phyloP scores from a whole-genome alignment of 768 basidiomycete genomes.

The Lentinula detonsa region DNA sequence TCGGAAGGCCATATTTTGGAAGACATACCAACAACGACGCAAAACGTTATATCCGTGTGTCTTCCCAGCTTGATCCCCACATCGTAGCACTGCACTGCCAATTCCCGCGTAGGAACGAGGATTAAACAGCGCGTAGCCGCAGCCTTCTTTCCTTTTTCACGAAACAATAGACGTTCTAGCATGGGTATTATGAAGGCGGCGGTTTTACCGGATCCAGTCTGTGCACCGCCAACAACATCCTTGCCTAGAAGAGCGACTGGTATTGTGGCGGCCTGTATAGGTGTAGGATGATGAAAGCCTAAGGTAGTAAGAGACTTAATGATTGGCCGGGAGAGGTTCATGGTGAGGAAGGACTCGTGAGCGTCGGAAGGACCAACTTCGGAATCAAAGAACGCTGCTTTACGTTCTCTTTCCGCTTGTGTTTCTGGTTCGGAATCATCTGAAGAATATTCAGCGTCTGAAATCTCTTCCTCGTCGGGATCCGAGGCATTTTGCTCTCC shows the following conservation, averaged over 20 bases:
- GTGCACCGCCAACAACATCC: slow-evolving; percentile 92
- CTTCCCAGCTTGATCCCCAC: slow-evolving; percentile 81
- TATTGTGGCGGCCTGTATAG: slow-evolving; percentile 92
- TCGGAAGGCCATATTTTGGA: slow-evolving; percentile 7
- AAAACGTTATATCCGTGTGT: slow-evolving; percentile 87
- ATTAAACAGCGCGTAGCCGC: slow-evolving; percentile 87
- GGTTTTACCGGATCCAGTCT: slow-evolving; percentile 98
- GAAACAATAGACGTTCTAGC: slow-evolving; percentile 85
- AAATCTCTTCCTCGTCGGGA: slow-evolving; percentile 5
- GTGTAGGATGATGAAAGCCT: slow-evolving; percentile 81
- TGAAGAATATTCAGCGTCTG: slow-evolving; percentile 12
- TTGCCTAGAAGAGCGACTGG: slow-evolving; percentile 92
- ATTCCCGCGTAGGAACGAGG: slow-evolving; percentile 90
- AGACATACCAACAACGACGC: slow-evolving; percentile 80
- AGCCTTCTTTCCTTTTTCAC: slow-evolving; percentile 83
- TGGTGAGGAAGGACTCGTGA: slow-evolving; percentile 81
- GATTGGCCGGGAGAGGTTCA: slow-evolving; percentile 94
- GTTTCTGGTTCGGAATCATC: slow-evolving; percentile 54
- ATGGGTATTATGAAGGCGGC: slow-evolving; percentile 96
- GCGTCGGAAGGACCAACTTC: slow-evolving; percentile 38
- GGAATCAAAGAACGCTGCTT: slow-evolving; percentile 84
- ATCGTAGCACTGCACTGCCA: slow-evolving; percentile 94
- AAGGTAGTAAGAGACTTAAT: slow-evolving; percentile 85
- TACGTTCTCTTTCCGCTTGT: slow-evolving; percentile 66
- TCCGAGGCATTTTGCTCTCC: slow-evolving; percentile 18